Evolutionary conservation across 306 rosid species (phyloP), one percentile per base, ranked within the genome.

Genomic region (Corylus heterophylla): DNA sequence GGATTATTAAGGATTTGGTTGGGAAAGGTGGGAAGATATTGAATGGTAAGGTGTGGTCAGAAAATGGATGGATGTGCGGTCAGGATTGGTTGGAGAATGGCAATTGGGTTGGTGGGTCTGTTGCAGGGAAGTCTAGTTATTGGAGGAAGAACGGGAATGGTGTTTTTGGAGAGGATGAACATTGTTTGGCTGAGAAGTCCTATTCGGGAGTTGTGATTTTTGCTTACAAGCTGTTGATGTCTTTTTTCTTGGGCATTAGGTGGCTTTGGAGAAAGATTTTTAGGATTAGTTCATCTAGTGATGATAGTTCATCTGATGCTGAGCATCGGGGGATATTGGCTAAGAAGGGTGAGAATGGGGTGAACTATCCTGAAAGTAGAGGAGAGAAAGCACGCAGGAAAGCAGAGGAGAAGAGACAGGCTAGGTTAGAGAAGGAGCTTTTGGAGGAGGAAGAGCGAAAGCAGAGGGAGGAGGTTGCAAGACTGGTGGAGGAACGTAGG

Each of bases 371-470:
- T 54, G 96, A 90, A 85, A 96, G 98, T 74, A 89, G 94, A 87
- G 98, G 92, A 75, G 99, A 96, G 80, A 96, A 89, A 47, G 97
- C 99, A 12, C 97, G 99, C 61, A 88, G 98, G 80, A 96, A 96
- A 84, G 99, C 99, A n/a, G 99, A 96, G 84, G 99, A 96, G 89
- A 96, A 96, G 87, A 90, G 89, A 79, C 99, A 91, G 77, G 99
- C 98, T 76, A 96, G 98, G 89, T 58, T 96, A 78, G 99, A 93
- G 90, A 96, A 67, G 86, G 99, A 91, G 81, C 94, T 89, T 62
- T 82, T 88, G 88, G 98, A 96, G 89, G 99, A 96, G 90, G 99
- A 96, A 86, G 99, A 96, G 82, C 84, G 91, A 80, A 96, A 96
- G 79, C 99, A 96, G 83, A 90, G 98, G 91, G 98, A 96, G 87